phyloP scores from a whole-genome alignment of 2,329 filamentous ascomycete genomes.

The Clonostachys byssicola region DNA sequence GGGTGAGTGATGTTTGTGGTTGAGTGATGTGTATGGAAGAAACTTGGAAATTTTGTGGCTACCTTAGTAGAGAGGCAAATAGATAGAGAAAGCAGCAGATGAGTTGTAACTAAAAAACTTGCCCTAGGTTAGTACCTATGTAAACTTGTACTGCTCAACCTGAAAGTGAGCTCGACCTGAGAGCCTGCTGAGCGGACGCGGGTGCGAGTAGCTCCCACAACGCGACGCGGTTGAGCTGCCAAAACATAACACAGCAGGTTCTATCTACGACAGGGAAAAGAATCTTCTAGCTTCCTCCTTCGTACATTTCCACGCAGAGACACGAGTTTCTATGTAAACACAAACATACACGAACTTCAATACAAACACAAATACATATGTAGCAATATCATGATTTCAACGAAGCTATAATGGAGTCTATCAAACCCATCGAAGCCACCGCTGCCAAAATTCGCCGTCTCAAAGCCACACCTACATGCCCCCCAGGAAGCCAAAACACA shows the following conservation, averaged over 20 bases:
- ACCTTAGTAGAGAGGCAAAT: too few species aligned
- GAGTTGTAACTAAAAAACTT: too few species aligned
- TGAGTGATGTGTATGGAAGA: too few species aligned
- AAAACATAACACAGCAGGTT: background rate
- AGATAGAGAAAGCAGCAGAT: too few species aligned
- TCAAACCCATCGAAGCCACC: conserved; percentile 5
- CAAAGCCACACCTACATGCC: conserved; percentile 3
- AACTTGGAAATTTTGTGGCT: too few species aligned
- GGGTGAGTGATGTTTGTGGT: background rate
- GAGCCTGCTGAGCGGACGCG: too few species aligned
- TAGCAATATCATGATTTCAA: background rate
- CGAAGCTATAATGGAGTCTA: conserved; percentile 1
- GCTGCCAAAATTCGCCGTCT: conserved; percentile 4
- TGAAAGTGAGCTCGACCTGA: too few species aligned
- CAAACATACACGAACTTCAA: background rate
- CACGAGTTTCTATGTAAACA: background rate
- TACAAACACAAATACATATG: background rate
- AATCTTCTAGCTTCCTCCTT: background rate
- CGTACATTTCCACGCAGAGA: background rate
- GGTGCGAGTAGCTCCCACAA: too few species aligned
- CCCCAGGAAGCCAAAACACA: conserved; percentile 1
- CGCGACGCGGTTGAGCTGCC: background rate
- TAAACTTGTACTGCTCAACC: too few species aligned
- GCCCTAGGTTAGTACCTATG: too few species aligned
- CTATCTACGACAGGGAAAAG: background rate